Percentiles rank a stretch among this genome's conserved stretches.
Conservation (phyloP, 1,284 basidiomycete species). For the Tetrapyrgos nigripes region DNA sequence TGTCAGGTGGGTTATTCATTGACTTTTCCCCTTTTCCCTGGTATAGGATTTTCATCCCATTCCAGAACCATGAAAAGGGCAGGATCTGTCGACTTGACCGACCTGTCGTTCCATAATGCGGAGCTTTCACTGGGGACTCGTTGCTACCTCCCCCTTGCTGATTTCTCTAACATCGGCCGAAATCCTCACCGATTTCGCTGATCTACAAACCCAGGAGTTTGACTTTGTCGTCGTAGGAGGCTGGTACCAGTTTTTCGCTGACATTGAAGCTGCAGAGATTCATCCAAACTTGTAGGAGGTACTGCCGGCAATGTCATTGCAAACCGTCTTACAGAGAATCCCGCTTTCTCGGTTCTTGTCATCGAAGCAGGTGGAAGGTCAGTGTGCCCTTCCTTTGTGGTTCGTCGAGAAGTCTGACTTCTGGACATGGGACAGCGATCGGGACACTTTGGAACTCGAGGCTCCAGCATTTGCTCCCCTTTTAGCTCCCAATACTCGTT, state of each 20-base stretch:
- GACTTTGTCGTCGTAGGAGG: slow-evolving; percentile 17
- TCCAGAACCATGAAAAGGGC: too few species aligned
- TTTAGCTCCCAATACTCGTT: slow-evolving; percentile 22
- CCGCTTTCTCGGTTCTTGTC: slow-evolving; percentile 28
- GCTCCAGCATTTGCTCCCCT: slow-evolving; percentile 4
- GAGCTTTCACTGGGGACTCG: neutral
- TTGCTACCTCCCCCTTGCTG: neutral
- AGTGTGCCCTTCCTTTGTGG: neutral
- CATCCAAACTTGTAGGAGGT: slow-evolving; percentile 1
- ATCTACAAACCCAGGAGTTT: neutral
- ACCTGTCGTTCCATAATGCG: neutral
- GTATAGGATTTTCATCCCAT: too few species aligned
- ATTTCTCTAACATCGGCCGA: neutral
- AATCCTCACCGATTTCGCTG: neutral
- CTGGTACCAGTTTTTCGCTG: neutral
- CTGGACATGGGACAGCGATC: neutral
- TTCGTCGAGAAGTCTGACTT: neutral
- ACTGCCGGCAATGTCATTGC: slow-evolving; percentile 33
- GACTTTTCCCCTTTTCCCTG: too few species aligned
- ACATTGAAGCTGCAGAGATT: neutral
- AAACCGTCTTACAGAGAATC: slow-evolving; percentile 34
- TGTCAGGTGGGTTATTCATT: too few species aligned
- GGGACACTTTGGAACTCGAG: neutral
- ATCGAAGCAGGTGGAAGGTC: slow-evolving; percentile 36
- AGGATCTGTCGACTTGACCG: too few species aligned